A percentile compares a stretch with the other conserved stretches of the same genome.
Conservation (phyloP, 192 early-diverging fungal genomes). For the Rhizophagus prolifer region DNA sequence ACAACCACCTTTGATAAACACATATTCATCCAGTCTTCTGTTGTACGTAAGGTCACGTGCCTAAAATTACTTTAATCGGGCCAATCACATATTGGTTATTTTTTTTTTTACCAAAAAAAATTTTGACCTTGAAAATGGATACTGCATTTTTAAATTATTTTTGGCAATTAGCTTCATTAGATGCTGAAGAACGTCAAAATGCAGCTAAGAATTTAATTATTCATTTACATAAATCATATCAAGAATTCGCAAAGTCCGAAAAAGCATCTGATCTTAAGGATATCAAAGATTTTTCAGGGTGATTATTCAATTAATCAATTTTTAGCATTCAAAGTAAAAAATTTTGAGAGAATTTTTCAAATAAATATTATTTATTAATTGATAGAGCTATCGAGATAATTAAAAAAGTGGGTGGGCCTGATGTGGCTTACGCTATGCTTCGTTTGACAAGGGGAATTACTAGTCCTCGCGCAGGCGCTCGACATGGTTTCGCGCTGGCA, state of each 20-base stretch:
- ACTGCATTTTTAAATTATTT: constrained; percentile 13
- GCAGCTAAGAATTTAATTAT: background rate
- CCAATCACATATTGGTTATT: no score
- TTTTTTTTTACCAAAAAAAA: no score
- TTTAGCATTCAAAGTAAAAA: background rate
- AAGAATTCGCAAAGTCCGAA: background rate
- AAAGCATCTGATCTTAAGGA: background rate
- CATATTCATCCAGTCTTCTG: no score
- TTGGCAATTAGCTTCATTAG: constrained; percentile 24
- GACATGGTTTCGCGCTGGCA: constrained; percentile 95
- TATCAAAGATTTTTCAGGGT: background rate
- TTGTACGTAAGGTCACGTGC: no score
- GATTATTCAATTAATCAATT: background rate
- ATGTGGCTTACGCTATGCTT: constrained; percentile 84
- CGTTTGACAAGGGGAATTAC: constrained; percentile 88
- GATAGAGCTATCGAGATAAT: constrained; percentile 46
- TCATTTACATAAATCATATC: constrained; percentile 11
- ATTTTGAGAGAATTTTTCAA: background rate
- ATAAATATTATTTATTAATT: background rate
- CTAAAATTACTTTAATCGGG: no score
- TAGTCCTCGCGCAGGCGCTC: constrained; percentile 80
- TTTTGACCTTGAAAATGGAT: background rate
- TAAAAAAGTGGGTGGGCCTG: constrained; percentile 66
- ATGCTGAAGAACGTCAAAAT: constrained; percentile 2
- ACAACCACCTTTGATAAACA: no score